Evolutionary conservation across 73 alveolate species (phyloP).

Genomic region (Tetrahymena borealis): DNA sequence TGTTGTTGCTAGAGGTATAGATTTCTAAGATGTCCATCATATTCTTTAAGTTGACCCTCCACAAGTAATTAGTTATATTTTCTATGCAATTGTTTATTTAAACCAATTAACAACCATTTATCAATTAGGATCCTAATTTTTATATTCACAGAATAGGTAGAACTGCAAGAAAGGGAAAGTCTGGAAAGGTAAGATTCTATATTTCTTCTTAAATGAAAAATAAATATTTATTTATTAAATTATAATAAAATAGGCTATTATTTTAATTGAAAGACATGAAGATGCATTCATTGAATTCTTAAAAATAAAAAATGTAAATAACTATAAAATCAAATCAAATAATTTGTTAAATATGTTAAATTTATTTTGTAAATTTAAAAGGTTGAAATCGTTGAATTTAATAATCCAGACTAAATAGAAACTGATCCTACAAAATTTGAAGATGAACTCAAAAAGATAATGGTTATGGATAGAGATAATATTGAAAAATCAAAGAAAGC

Average conservation of each 20-base stretch:
- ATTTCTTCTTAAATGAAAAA: not conserved
- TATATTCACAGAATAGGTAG: conserved; percentile 97
- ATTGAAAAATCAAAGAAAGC: conserved; percentile 92
- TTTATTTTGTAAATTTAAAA: not conserved
- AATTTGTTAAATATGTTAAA: too few species aligned
- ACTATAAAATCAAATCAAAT: too few species aligned
- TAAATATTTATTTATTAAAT: not conserved
- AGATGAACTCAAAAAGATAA: conserved; percentile 42
- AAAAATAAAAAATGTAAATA: conserved; percentile 21
- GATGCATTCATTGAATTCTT: conserved; percentile 41
- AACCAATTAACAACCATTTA: not conserved
- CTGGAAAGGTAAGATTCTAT: conserved; percentile 60
- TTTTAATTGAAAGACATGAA: conserved; percentile 32
- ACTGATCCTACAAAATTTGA: conserved; percentile 16
- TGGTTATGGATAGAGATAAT: conserved; percentile 76
- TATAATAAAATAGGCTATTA: conserved; percentile 37
- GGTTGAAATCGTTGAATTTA: not conserved
- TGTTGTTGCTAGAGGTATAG: conserved; percentile 99
- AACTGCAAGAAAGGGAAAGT: conserved; percentile 97
- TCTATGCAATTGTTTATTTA: not conserved
- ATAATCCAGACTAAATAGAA: not conserved
- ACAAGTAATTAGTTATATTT: not conserved
- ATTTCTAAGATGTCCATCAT: conserved; percentile 94
- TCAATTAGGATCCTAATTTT: conserved; percentile 75
- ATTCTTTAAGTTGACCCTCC: conserved; percentile 95